Evolutionary conservation across 2,329 filamentous ascomycete species (phyloP).

Genomic region (Geosmithia putterillii): DNA sequence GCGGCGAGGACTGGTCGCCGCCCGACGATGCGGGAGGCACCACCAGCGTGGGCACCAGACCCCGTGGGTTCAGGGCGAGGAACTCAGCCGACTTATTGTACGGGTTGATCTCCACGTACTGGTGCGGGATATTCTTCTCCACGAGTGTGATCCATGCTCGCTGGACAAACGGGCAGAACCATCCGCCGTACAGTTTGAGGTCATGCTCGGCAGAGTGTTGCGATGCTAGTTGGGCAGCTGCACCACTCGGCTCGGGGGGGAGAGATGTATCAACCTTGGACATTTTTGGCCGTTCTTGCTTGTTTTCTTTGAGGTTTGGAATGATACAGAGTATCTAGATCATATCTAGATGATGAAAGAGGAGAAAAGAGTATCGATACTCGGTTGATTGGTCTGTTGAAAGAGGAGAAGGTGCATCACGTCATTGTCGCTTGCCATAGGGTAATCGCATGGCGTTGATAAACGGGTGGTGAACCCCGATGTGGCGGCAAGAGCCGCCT

Average conservation of each 20-base stretch:
- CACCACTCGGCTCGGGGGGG: slow-evolving; percentile 31
- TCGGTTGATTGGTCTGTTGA: no score
- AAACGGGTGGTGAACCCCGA: no score
- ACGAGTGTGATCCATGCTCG: slow-evolving; percentile 60
- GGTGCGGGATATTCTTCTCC: slow-evolving; percentile 61
- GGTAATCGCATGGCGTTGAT: no score
- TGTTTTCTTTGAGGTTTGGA: background rate
- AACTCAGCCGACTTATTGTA: slow-evolving; percentile 61
- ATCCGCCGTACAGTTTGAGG: slow-evolving; percentile 59
- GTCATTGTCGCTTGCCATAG: no score
- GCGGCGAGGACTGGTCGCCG: slow-evolving; percentile 24
- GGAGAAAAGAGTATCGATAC: no score
- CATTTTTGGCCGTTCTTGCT: slow-evolving; percentile 16
- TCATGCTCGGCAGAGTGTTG: slow-evolving; percentile 32
- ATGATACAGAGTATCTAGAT: no score
- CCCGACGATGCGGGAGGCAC: slow-evolving; percentile 22
- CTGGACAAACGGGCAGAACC: slow-evolving; percentile 65
- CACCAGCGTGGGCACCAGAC: slow-evolving; percentile 59
- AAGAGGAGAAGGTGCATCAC: no score
- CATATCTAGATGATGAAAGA: no score
- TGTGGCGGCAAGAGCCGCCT: no score
- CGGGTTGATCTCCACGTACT: slow-evolving; percentile 69
- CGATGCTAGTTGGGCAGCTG: slow-evolving; percentile 32
- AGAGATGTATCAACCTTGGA: slow-evolving; percentile 34
- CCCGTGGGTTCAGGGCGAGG: slow-evolving; percentile 60